Evolutionary conservation across 805 yeast genomes (phyloP), one percentile per base, ranked within the genome.

Genomic region (Wickerhamomyces bovis): DNA sequence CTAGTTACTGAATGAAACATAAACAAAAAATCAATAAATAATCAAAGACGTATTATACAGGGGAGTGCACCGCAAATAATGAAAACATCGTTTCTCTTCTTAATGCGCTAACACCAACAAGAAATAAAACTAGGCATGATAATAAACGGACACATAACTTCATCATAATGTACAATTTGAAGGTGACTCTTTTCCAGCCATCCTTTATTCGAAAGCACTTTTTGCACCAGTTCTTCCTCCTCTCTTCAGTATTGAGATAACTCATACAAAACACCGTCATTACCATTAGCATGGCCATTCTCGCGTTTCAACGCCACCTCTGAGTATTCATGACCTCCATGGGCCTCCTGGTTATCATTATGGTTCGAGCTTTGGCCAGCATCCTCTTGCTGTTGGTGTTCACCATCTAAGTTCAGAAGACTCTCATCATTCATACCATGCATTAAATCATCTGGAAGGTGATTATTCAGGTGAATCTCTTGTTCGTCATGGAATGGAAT

Each of bases 401-500:
- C 42, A 3, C 51, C 54, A 15, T 50, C 44, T 41, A 55, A 39
- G 35, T 53, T 48, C 21, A 55, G 36, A 30, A 55, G 42, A 10
- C 49, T 54, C 19, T 56, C 55, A n/a, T 51, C 61, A 10, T 43
- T 56, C 18, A 51, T 48, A 5, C 53, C 53, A 21, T 45, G 43
- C 44, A 59, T 56, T 9, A 58, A 10, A 39, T 55, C 59, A 16
- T 54, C 46, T 19, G 50, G 43, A n/a, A 53, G 51, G 20, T 55
- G 53, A 1, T 36, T 48, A 11, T 28, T 13, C 4, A 28, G 12
- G 7, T 56, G 56, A 2, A 53, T 25, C 3, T 56, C 60, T 20
- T 42, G 48, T 10, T 53, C 60, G n/a, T 54, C 56, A n/a, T 51
- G 43, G 23, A 54, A 41, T 12, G 62, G 57, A 35, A 58, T 52